A percentile compares a stretch with the other conserved stretches of the same genome.
Conservation (phyloP, 208 protist species). For the Acanthamoeba royreba region DNA sequence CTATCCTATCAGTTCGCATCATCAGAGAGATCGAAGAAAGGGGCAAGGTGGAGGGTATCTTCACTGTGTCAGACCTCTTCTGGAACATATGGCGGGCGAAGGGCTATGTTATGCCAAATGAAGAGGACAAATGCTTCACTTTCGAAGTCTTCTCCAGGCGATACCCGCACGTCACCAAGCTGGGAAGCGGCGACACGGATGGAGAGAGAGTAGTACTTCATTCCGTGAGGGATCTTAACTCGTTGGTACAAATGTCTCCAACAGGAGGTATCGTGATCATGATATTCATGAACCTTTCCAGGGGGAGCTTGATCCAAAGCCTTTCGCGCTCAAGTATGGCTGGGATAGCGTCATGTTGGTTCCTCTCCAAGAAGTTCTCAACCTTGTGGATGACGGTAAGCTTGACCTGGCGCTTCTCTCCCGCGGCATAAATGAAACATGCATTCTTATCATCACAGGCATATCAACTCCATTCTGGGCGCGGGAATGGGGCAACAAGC, state of each 20-base stretch:
- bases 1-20: neutral
- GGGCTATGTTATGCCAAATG: neutral
- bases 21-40: neutral
- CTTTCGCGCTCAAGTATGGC: neutral
- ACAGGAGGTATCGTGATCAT: neutral
- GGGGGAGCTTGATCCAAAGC: neutral
- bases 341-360: neutral
- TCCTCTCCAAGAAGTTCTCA: neutral
- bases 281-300: neutral
- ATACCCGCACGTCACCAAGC: neutral
- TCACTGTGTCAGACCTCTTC: neutral
- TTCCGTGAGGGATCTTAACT: neutral
- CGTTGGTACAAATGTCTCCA: neutral
- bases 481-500: neutral
- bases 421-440: too few species aligned
- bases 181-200: neutral
- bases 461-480: neutral
- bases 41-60: neutral
- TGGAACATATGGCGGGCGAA: neutral
- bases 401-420: neutral
- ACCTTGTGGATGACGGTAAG: neutral
- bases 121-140: constrained; percentile 8
- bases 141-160: neutral
- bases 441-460: neutral
- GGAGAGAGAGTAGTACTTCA: neutral